These are phyloP conservation scores for Ustilago esculenta DNA, from an alignment of 1,284 basidiomycete species.

Conservation along the genomic window DNA sequence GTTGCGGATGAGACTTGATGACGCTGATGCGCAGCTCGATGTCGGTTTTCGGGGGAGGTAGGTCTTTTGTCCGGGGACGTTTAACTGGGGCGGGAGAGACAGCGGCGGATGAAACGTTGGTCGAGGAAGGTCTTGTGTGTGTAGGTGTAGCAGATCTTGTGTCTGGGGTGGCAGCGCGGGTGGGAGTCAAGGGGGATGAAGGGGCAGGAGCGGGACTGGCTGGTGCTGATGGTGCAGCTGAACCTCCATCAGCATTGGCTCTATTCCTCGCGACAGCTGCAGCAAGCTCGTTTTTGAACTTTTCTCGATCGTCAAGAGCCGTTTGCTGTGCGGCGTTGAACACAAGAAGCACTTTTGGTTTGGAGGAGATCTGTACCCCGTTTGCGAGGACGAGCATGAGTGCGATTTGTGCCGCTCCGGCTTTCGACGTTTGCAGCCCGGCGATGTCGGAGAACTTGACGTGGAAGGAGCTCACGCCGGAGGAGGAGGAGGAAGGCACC, in stretches of 20 bases:
- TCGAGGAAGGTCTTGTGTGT: slow-evolving; percentile 8
- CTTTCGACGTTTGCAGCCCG: slow-evolving; percentile 53
- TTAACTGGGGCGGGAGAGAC: slow-evolving; percentile 2
- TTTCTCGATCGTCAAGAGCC: slow-evolving; percentile 48
- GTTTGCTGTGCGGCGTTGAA: slow-evolving; percentile 53
- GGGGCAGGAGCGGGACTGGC: slow-evolving; percentile 21
- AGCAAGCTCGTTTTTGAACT: slow-evolving; percentile 54
- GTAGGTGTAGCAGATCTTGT: slow-evolving; percentile 15
- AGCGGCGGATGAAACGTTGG: neutral
- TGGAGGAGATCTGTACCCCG: slow-evolving; percentile 36
- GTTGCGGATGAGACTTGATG: slow-evolving; percentile 54
- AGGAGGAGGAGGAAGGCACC: slow-evolving; percentile 42
- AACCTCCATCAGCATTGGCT: slow-evolving; percentile 13
- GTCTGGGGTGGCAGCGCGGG: slow-evolving; percentile 20
- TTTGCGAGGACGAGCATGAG: slow-evolving; percentile 52
- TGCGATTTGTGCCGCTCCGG: slow-evolving; percentile 53
- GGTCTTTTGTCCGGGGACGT: slow-evolving; percentile 3
- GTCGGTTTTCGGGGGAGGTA: slow-evolving; percentile 32
- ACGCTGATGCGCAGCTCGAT: slow-evolving; percentile 59
- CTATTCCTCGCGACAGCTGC: slow-evolving; percentile 40
- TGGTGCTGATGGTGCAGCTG: slow-evolving; percentile 7
- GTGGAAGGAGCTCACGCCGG: slow-evolving; percentile 36
- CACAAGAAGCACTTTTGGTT: slow-evolving; percentile 42
- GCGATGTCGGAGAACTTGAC: slow-evolving; percentile 45
- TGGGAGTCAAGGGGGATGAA: slow-evolving; percentile 13